phyloP scores from a whole-genome alignment of 2,329 filamentous ascomycete species.

The Mariannaea elegans region DNA sequence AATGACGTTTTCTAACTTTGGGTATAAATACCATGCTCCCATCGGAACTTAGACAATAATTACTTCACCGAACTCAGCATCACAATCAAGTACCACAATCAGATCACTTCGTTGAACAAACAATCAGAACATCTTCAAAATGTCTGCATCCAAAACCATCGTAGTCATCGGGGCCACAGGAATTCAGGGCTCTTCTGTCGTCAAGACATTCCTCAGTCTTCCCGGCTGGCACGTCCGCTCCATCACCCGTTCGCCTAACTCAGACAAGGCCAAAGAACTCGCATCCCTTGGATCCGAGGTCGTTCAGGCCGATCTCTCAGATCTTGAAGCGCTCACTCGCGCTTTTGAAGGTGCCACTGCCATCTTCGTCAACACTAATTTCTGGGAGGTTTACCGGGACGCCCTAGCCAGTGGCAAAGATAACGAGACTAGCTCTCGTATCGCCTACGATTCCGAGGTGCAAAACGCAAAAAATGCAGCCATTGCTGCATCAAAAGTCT shows the following conservation, averaged over 20 bases:
- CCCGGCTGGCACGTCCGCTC: slow-evolving; percentile 54
- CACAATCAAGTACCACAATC: no score
- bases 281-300: slow-evolving; percentile 51
- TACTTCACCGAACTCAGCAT: no score
- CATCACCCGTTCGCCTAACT: slow-evolving; percentile 54
- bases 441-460: slow-evolving; percentile 56
- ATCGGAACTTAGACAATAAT: no score
- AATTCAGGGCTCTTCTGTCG: slow-evolving; percentile 59
- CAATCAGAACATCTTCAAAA: neutral
- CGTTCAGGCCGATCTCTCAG: slow-evolving; percentile 54
- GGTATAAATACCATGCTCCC: no score
- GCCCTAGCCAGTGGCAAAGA: slow-evolving; percentile 48
- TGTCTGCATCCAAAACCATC: slow-evolving; percentile 43
- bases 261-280: slow-evolving; percentile 50
- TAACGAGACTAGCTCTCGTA: slow-evolving; percentile 44
- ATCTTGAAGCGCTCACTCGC: slow-evolving; percentile 46
- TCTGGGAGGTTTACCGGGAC: slow-evolving; percentile 55
- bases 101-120: neutral
- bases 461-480: slow-evolving; percentile 63
- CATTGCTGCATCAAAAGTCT: slow-evolving; percentile 54
- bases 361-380: slow-evolving; percentile 64
- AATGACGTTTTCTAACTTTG: no score
- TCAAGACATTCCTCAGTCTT: slow-evolving; percentile 50
- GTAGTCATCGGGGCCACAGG: slow-evolving; percentile 57
- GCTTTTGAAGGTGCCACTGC: slow-evolving; percentile 54